Evolutionary conservation across 306 rosid species (phyloP).

Genomic region (Cucurbita pepo): DNA sequence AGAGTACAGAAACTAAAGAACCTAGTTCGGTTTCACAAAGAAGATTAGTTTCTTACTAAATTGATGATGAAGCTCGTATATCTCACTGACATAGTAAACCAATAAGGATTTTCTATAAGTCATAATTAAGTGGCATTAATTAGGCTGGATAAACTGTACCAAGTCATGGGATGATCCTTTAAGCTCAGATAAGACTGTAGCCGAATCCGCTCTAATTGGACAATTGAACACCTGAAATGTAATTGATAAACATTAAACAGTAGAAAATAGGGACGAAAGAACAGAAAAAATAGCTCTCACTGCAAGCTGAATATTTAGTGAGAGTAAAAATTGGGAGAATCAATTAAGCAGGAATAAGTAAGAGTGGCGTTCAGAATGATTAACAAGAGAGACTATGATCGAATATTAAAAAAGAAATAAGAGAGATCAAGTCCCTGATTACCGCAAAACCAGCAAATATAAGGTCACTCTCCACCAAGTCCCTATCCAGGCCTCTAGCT

Average conservation of each 20-base stretch:
- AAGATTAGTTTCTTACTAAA: background rate
- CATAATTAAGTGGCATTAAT: background rate
- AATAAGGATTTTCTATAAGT: background rate
- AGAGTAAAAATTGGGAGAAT: background rate
- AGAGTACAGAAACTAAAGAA: background rate
- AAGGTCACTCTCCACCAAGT: conserved; percentile 73
- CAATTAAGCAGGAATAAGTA: background rate
- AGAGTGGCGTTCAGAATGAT: background rate
- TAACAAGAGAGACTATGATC: background rate
- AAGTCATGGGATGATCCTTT: conserved; percentile 87
- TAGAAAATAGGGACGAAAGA: conserved; percentile 6
- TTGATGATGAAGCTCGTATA: background rate
- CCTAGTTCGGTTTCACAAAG: background rate
- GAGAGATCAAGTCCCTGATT: conserved; percentile 9
- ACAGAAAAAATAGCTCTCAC: background rate
- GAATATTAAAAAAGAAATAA: background rate
- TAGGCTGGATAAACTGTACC: conserved; percentile 31
- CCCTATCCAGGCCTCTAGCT: conserved; percentile 98
- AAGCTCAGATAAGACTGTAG: conserved; percentile 58
- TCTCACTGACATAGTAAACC: background rate
- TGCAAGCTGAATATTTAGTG: background rate
- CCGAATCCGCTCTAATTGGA: conserved; percentile 95
- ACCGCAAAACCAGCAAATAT: conserved; percentile 96
- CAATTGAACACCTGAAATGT: conserved; percentile 83
- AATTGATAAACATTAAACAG: conserved; percentile 5